Base-by-base conservation (phyloP, 345 rosid species). In the Lumnitzera racemosa region DNA sequence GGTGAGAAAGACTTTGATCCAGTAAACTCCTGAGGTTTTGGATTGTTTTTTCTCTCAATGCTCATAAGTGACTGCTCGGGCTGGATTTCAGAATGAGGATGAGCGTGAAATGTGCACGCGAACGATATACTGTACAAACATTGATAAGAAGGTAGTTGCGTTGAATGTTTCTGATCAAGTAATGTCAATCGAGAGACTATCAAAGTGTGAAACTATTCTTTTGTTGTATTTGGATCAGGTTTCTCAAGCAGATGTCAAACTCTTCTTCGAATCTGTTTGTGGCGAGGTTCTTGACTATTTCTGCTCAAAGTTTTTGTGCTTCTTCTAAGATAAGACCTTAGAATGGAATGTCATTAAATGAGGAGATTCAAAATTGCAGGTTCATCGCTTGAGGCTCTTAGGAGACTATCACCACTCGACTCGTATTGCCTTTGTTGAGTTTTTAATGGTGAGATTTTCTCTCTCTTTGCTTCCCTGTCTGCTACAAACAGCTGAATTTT, bases 31-130 rank as follows among this genome's bases (percentile, higher is more conserved):
- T 36, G 11, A 36, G 43, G 43, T 36, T 36, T 36, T 5, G 43
- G 11, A 5, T 36, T 11, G 11, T 25, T 49, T 25, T 49, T 46
- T 31, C 29, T 60, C 36, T 60, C 24, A 12, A 23, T 49, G 46
- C 57, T 50, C 11, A 36, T 36, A 1, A 36, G 43, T 9, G 43
- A 36, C 43, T 36, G 43, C 43, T 36, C 11, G 43, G 43, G 43
- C 6, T 68, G 31, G 53, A 43, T 53, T 61, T 66, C 82, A 88
- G 98, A 67, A 47, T 75, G 96, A 88, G 65, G 91, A 91, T 78
- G 98, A 91, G 48, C 96, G 96, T 25, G 96, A 91, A 78, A 91
- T 86, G 96, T 91, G 98, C 64, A 66, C 95, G 12, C 82, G 96
- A 70, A 91, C 98, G 57, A 82, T 91, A 66, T 91, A 91, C 63